A percentile compares a stretch with the other conserved stretches of the same genome.
phyloP scores from a whole-genome alignment of 2,329 filamentous ascomycete genomes.

The Nectriaceae sp. region DNA sequence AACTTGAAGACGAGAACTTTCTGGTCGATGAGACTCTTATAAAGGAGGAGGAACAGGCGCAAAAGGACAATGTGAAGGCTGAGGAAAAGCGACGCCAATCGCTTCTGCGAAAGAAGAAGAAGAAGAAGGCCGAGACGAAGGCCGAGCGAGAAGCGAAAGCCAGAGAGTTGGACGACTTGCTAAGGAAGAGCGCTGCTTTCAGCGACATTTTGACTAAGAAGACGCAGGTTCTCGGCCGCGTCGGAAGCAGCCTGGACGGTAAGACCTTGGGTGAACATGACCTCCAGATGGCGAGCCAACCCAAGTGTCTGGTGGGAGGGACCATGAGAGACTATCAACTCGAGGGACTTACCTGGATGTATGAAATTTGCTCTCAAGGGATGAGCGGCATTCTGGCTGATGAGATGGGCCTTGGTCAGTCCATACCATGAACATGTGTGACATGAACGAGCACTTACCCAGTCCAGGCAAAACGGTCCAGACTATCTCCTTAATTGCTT shows the following conservation, averaged over 20 bases:
- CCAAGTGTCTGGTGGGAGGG: slow-evolving; percentile 80
- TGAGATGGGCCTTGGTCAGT: slow-evolving; percentile 80
- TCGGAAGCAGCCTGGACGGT: slow-evolving; percentile 62
- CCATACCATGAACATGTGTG: too few species aligned
- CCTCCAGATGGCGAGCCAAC: slow-evolving; percentile 81
- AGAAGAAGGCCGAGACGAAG: slow-evolving; percentile 53
- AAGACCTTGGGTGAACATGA: slow-evolving; percentile 64
- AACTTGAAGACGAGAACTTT: slow-evolving; percentile 13
- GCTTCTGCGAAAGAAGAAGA: slow-evolving; percentile 39
- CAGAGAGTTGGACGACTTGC: slow-evolving; percentile 58
- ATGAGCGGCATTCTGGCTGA: slow-evolving; percentile 90
- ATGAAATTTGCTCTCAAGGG: slow-evolving; percentile 76
- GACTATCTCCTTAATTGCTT: slow-evolving; percentile 83
- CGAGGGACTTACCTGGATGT: slow-evolving; percentile 95
- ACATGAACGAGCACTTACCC: too few species aligned
- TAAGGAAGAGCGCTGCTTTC: slow-evolving; percentile 61
- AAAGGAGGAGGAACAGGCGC: slow-evolving; percentile 39
- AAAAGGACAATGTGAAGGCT: slow-evolving; percentile 43
- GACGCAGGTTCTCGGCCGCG: slow-evolving; percentile 62
- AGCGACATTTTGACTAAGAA: slow-evolving; percentile 65
- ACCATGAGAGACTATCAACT: slow-evolving; percentile 94
- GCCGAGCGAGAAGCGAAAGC: slow-evolving; percentile 60
- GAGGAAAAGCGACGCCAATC: slow-evolving; percentile 50
- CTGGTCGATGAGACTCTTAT: slow-evolving; percentile 30
- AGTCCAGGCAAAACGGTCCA: slow-evolving; percentile 81